Base-by-base conservation (phyloP, 768 basidiomycete species). In the Pleurotus giganteus region DNA sequence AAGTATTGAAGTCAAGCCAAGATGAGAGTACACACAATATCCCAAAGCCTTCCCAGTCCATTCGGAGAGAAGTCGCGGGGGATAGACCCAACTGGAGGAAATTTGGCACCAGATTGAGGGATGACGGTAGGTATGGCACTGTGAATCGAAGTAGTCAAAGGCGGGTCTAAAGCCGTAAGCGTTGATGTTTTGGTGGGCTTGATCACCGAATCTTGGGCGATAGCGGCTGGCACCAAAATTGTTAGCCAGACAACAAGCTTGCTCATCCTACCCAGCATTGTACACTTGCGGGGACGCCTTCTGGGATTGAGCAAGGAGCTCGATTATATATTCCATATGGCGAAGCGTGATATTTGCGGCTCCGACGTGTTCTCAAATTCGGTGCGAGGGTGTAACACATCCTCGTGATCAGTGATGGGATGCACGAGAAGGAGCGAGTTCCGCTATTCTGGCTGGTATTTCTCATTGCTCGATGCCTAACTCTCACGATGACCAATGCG, bases 31-130 rank as follows among this genome's bases (percentile, higher is more conserved):
- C 66, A 26, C 50, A 75, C 76, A 5, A 79, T 61, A 57, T 72
- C 68, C 78, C 78, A 79, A 1, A 79, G 66, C 15, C 62, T 56
- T 46, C 72, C 65, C 29, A 76, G 64, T 3, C 74, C 76, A 21
- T 63, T 58, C 5, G 69, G 63, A 15, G 76, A 73, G 54, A 70
- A 79, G 57, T 76, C 73, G 42, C 66, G 64, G 2, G 72, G 68
- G 43, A 77, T 58, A 8, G 74, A 74, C 0, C 76, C 76, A 1
- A 73, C 65, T 9, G 73, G 67, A 47, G 75, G 77, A 32, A 76
- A 74, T 4, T 58, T 66, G 2, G 60, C 62, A 1, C 59, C 58
- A 15, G 61, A 46, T 21, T 26, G 52, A 2, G 42, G 24, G 17
- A 44, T 53, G 52, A 44, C 39, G n/a, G 52, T 53, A 28, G 37